These are phyloP conservation scores for Brassica hybrid DNA, from an alignment of 441 rosid genomes.

Conservation along the genomic window DNA sequence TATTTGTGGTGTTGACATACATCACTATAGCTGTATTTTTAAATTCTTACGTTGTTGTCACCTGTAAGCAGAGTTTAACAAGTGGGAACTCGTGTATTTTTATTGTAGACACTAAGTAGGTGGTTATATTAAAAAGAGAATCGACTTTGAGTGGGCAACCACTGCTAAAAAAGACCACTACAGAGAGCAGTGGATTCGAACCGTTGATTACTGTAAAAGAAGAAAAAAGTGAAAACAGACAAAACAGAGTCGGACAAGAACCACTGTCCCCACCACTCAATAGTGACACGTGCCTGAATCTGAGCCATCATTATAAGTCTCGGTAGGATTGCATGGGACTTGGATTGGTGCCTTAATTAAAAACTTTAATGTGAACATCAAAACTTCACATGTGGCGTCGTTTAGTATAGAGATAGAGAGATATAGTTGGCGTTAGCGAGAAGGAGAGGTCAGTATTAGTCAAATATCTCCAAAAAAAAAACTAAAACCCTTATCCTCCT, in stretches of 20 bases:
- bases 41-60: conserved; percentile 8
- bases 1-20: conserved; percentile 7
- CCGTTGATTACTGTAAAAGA: conserved; percentile 31
- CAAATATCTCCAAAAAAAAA: conserved; percentile 31
- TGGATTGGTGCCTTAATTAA: conserved; percentile 10
- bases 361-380: conserved; percentile 33
- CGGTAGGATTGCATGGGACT: conserved; percentile 40
- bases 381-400: conserved; percentile 36
- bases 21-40: background rate
- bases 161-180: conserved; percentile 8
- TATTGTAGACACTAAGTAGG: conserved; percentile 30
- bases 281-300: conserved; percentile 33
- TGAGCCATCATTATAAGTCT: conserved; percentile 30
- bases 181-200: conserved; percentile 27
- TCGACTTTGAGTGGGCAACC: conserved; percentile 32
- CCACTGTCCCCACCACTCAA: conserved; percentile 31
- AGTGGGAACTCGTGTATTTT: conserved; percentile 29
- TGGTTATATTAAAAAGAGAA: conserved; percentile 17
- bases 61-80: background rate
- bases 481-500: conserved; percentile 46
- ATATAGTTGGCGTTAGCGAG: conserved; percentile 38
- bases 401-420: conserved; percentile 9
- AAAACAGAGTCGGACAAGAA: conserved; percentile 36
- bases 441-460: conserved; percentile 45
- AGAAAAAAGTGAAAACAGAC: conserved; percentile 26